Base-by-base conservation (phyloP, 306 rosid genomes). In the Castanopsis chinensis region DNA sequence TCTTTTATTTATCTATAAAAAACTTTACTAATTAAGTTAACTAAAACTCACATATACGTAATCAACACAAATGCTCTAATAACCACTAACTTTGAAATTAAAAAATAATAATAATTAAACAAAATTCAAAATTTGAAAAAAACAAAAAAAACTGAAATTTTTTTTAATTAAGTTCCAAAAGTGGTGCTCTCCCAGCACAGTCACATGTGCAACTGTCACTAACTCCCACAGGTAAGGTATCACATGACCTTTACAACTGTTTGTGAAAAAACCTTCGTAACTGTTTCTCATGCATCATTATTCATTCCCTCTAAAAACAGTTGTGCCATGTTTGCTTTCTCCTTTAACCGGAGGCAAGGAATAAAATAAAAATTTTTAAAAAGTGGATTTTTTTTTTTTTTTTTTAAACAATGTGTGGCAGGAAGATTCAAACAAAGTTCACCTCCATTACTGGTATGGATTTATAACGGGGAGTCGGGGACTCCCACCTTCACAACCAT, bases 1-100 rank as follows among this genome's bases (percentile, higher is more conserved):
- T 8, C 0, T 37, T 0, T 37, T 37, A 37, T 37, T 37, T 0
- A 37, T 7, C 1, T 0, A 37, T 8, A 37, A 37, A 0, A 7
- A 2, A 37, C 3, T 37, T 37, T 37, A 37, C 0, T 2, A 35
- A 6, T 35, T 35, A 8, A 35, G 6, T 8, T 6, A 35, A 35
- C 6, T 35, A 0, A 0, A 35, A 35, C 0, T 6, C 2, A 35
- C 0, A 6, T 35, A 6, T 35, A 6, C 43, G 7, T 37, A 37
- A 37, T 37, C 7, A 11, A 37, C 0, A 3, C 3, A 0, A 37
- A 10, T 1, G 45, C 45, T 7, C 45, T 7, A 37, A 37, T 37
- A 37, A 37, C 45, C 11, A 37, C 11, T 8, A 7, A 8, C 45
- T 37, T 37, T 37, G 45, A 37, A 37, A 37, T 37, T 25, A 1